phyloP scores from a whole-genome alignment of 2,329 filamentous ascomycete species.

The Hypoxylon sp. region DNA sequence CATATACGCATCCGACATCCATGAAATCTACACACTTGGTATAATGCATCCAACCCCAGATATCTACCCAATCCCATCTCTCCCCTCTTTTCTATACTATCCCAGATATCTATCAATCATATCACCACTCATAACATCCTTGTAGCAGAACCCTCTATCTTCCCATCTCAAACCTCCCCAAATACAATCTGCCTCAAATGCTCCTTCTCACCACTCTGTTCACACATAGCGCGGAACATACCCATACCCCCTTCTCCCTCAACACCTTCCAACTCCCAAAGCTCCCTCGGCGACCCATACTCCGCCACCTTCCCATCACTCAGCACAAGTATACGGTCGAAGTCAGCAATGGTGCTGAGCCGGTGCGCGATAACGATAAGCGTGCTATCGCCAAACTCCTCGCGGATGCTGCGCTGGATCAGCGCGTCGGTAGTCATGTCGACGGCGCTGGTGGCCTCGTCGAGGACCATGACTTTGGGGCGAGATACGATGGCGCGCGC shows the following conservation, averaged over 20 bases:
- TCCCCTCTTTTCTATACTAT: too few species aligned
- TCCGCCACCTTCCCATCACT: conserved; percentile 77
- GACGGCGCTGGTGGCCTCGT: conserved; percentile 84
- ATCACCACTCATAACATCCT: neutral
- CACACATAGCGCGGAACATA: conserved; percentile 75
- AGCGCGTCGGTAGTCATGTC: conserved; percentile 82
- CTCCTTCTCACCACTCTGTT: conserved; percentile 72
- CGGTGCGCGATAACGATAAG: conserved; percentile 83
- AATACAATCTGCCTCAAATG: conserved; percentile 62
- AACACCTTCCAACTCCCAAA: conserved; percentile 63
- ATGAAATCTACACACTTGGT: conserved; percentile 2
- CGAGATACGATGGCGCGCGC: conserved; percentile 80
- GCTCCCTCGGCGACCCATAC: conserved; percentile 74
- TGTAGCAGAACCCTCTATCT: neutral
- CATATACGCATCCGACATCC: neutral
- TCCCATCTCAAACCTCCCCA: conserved; percentile 39
- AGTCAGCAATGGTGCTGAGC: conserved; percentile 82
- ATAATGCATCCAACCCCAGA: conserved; percentile 1
- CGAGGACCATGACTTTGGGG: conserved; percentile 83
- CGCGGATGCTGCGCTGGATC: conserved; percentile 80
- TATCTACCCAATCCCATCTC: too few species aligned
- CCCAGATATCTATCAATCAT: too few species aligned
- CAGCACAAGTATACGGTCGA: conserved; percentile 80
- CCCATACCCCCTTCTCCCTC: conserved; percentile 50
- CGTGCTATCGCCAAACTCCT: conserved; percentile 76